Base-by-base conservation (phyloP, 2,329 filamentous ascomycete genomes). In the Calonectria henricotiae region DNA sequence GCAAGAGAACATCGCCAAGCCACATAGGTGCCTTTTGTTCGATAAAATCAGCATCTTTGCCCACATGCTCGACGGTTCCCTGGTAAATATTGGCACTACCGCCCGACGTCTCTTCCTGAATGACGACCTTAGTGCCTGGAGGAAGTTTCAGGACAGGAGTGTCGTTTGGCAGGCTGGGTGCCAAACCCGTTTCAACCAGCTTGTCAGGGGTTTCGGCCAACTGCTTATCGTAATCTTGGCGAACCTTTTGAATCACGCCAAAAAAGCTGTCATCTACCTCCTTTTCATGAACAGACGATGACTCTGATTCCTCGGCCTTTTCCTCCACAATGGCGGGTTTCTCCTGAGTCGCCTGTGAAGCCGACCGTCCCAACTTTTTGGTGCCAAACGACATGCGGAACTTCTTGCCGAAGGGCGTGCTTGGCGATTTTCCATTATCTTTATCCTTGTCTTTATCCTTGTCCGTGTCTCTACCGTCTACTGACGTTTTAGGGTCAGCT, bases 21-120 rank as follows among this genome's bases (percentile, higher is more conserved):
- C 96, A 99, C 86, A 93, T 92, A 1, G 96, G 96, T 6, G 93
- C 95, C 46, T 92, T 90, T 78, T 94, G 93, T 83, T 98, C 95
- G 63, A 99, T 92, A 23, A 92, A 84, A 81, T 97, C 94, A 23
- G 92, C 92, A 76, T 97, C 94, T 55, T 89, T 86, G 1, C 93
- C 93, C 5, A 97, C 88, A 8, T 90, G 91, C 67, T 90, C 93
- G 3, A 98, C 94, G 3, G 93, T 97, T 32, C 96, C 96, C 77
- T 96, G 89, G 80, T 98, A 99, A 12, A 98, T 86, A 84, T 98
- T 96, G 32, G 94, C 94, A 68, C 89, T 92, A 63, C 91, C 90
- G 44, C 91, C 91, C 2, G 82, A 83, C 2, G 89, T 91, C 79
- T 93, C 91, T 77, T 93, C 91, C 76, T 93, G 91, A 60, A 93